These are phyloP conservation scores for Omphalea diandra DNA, from an alignment of 441 rosid species.

Conservation along the genomic window DNA sequence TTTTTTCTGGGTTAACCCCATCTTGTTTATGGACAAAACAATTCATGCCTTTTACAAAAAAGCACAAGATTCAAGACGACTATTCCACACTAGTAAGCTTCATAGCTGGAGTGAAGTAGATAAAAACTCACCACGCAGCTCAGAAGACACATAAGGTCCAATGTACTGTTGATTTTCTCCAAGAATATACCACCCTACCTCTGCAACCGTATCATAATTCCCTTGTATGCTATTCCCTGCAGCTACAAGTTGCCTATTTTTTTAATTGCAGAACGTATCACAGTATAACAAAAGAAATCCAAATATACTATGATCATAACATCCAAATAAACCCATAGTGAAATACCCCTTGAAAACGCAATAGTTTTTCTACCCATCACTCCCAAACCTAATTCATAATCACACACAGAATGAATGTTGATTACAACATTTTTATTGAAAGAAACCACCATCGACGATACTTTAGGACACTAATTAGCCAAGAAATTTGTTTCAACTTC, in stretches of 20 bases:
- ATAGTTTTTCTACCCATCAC: not conserved
- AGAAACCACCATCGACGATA: not conserved
- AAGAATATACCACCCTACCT: slow-evolving; percentile 59
- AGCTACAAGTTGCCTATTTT: slow-evolving; percentile 18
- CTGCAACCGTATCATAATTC: slow-evolving; percentile 29
- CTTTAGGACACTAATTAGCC: not conserved
- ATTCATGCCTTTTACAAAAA: not conserved
- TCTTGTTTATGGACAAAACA: slow-evolving; percentile 16
- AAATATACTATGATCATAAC: not conserved
- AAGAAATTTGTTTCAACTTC: not conserved
- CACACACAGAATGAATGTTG: no score
- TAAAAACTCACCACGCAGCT: slow-evolving; percentile 54
- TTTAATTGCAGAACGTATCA: no score
- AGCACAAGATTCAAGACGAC: slow-evolving; percentile 10
- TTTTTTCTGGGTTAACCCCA: not conserved
- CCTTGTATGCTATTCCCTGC: slow-evolving; percentile 17
- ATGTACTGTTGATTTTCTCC: slow-evolving; percentile 46
- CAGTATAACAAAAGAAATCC: not conserved
- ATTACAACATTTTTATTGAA: no score
- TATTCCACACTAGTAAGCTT: slow-evolving; percentile 8
- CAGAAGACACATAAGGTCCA: slow-evolving; percentile 59
- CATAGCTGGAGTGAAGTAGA: slow-evolving; percentile 7
- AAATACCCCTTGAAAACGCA: not conserved
- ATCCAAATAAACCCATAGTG: not conserved
- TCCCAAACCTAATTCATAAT: not conserved